phyloP scores from a whole-genome alignment of 2,329 filamentous ascomycete genomes.

The Aquanectria penicillioides region DNA sequence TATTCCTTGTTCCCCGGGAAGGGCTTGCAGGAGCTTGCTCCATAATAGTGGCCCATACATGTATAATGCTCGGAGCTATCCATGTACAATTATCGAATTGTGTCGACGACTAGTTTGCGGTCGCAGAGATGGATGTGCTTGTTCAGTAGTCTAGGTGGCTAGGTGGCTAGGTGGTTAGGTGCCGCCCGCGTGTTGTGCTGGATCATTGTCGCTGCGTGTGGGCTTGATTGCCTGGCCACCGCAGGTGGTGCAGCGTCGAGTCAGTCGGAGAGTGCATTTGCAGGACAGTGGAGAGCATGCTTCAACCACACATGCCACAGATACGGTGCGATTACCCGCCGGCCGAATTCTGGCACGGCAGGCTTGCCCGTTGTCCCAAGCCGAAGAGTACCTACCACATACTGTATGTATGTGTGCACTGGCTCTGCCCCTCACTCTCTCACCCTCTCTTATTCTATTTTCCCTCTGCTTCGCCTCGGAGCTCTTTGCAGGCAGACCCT shows the following conservation, averaged over 20 bases:
- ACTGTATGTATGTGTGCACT: too few species aligned
- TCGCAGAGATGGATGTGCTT: too few species aligned
- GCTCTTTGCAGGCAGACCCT: too few species aligned
- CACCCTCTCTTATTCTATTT: too few species aligned
- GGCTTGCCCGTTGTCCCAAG: background rate
- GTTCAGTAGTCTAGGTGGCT: too few species aligned
- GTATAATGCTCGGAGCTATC: conserved; percentile 3
- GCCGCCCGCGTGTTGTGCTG: too few species aligned
- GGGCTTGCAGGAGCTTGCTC: conserved; percentile 32
- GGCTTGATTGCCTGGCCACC: background rate
- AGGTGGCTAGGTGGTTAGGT: too few species aligned
- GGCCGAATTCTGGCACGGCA: background rate
- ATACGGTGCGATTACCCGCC: conserved; percentile 9
- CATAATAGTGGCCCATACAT: conserved; percentile 16
- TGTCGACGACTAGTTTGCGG: background rate
- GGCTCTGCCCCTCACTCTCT: too few species aligned
- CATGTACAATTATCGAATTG: background rate
- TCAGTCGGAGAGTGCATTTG: conserved; percentile 6
- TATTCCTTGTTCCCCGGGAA: conserved; percentile 38
- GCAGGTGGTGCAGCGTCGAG: conserved; percentile 4
- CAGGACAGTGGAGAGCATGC: conserved; percentile 8
- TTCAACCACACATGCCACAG: conserved; percentile 3
- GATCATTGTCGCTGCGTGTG: too few species aligned
- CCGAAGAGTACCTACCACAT: too few species aligned
- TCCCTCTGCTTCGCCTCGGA: too few species aligned